Percentiles rank a stretch among this genome's conserved stretches.
phyloP scores from a whole-genome alignment of 306 rosid genomes.

The Malus asiatica region DNA sequence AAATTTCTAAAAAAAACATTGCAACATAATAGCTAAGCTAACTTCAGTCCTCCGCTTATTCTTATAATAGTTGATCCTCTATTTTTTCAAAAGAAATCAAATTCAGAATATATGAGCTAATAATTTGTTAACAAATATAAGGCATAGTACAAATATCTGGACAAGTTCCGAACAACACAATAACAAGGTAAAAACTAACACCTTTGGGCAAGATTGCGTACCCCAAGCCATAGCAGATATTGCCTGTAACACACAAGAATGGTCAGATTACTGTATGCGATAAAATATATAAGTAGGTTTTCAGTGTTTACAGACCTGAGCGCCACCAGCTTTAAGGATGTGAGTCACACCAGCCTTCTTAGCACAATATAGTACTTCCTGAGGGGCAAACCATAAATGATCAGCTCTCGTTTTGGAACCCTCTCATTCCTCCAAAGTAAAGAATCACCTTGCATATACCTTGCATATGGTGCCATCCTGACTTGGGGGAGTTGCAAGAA shows the following conservation, averaged over 20 bases:
- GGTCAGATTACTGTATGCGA: background rate
- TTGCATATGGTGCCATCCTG: constrained; percentile 82
- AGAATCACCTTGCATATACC: constrained; percentile 86
- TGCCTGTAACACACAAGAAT: constrained; percentile 46
- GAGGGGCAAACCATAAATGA: constrained; percentile 11
- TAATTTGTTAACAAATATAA: background rate
- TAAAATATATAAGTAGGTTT: background rate
- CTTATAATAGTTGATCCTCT: no score
- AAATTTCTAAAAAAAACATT: background rate
- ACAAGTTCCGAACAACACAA: background rate
- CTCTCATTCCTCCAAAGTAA: background rate
- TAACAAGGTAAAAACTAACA: constrained; percentile 12
- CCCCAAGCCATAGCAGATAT: constrained; percentile 99
- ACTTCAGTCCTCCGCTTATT: background rate
- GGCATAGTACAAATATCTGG: background rate
- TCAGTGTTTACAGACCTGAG: constrained; percentile 60
- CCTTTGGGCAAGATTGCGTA: constrained; percentile 96
- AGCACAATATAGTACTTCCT: constrained; percentile 98
- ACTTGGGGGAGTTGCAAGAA: constrained; percentile 91
- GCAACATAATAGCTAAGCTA: background rate
- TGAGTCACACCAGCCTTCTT: constrained; percentile 98
- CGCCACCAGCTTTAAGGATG: constrained; percentile 99
- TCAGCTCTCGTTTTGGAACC: constrained; percentile 10
- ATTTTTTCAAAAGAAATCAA: background rate
- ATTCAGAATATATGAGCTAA: background rate